Evolutionary conservation across 2,329 filamentous ascomycete species (phyloP).

Genomic region (Pseudocercospora fijiensis): DNA sequence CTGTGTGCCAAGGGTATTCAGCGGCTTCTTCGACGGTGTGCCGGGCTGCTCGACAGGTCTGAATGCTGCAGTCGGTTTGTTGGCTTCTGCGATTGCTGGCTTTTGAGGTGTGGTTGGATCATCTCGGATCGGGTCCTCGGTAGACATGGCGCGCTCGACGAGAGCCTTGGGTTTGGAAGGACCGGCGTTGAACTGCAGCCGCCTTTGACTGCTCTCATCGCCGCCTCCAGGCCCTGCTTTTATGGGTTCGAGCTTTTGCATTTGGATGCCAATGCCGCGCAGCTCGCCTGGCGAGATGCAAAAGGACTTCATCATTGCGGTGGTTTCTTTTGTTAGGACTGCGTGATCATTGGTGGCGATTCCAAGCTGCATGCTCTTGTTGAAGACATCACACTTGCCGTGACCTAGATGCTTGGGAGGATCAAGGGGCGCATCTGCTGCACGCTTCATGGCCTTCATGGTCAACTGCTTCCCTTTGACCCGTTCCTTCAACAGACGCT

Average conservation of each 20-base stretch:
- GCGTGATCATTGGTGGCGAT: slow-evolving; percentile 76
- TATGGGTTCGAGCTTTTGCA: slow-evolving; percentile 85
- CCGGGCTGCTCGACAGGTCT: slow-evolving; percentile 31
- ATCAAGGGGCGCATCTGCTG: slow-evolving; percentile 82
- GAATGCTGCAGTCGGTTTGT: slow-evolving; percentile 39
- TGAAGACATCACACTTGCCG: slow-evolving; percentile 91
- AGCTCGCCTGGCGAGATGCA: slow-evolving; percentile 87
- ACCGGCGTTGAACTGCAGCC: slow-evolving; percentile 68
- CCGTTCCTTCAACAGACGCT: slow-evolving; percentile 74
- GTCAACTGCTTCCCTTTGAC: slow-evolving; percentile 87
- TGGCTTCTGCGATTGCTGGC: slow-evolving; percentile 30
- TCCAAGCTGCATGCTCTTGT: slow-evolving; percentile 79
- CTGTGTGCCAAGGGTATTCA: slow-evolving; percentile 84
- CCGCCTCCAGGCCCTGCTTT: slow-evolving; percentile 57
- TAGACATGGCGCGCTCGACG: slow-evolving; percentile 6
- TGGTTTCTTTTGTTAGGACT: slow-evolving; percentile 73
- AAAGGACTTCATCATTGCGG: slow-evolving; percentile 79
- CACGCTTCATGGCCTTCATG: slow-evolving; percentile 90
- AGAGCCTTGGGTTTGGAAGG: slow-evolving; percentile 38
- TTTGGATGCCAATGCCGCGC: slow-evolving; percentile 86
- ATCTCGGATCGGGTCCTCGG: slow-evolving; percentile 48
- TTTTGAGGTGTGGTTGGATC: slow-evolving; percentile 43
- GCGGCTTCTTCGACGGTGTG: slow-evolving; percentile 60
- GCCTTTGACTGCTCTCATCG: slow-evolving; percentile 73
- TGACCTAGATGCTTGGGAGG: slow-evolving; percentile 92